phyloP scores from a whole-genome alignment of 2,329 filamentous ascomycete species.

The Myriosclerotinia scirpicola region DNA sequence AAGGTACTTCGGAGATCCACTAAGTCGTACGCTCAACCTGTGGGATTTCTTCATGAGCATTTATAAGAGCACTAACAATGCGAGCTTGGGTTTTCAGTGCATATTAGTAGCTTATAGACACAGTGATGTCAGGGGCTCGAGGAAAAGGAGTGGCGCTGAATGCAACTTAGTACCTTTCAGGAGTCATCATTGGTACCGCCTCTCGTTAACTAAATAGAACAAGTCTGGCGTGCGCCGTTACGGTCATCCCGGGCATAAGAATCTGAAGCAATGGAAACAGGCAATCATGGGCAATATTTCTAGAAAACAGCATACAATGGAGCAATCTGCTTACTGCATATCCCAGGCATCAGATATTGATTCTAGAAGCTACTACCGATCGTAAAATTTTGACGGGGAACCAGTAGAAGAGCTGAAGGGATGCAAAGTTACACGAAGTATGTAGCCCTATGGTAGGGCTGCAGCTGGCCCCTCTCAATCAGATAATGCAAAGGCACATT shows the following conservation, averaged over 20 bases:
- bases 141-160: not conserved
- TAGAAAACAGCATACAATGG: not conserved
- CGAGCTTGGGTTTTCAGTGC: not conserved
- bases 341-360: not conserved
- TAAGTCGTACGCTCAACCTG: not conserved
- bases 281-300: not conserved
- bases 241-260: not conserved
- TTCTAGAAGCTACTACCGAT: not conserved
- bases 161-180: not conserved
- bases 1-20: not conserved
- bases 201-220: not conserved
- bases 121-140: not conserved
- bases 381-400: not conserved
- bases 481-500: not conserved
- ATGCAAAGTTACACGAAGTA: not conserved
- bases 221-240: not conserved
- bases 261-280: not conserved
- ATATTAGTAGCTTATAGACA: not conserved
- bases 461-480: constrained; percentile 3
- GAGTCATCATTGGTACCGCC: not conserved
- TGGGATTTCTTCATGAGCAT: not conserved
- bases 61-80: not conserved
- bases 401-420: not conserved
- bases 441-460: constrained; percentile 22
- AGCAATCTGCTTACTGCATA: constrained; percentile 8